Evolutionary conservation across 352 stramenopile species (phyloP).

Genomic region (Phytophthora citricola): DNA sequence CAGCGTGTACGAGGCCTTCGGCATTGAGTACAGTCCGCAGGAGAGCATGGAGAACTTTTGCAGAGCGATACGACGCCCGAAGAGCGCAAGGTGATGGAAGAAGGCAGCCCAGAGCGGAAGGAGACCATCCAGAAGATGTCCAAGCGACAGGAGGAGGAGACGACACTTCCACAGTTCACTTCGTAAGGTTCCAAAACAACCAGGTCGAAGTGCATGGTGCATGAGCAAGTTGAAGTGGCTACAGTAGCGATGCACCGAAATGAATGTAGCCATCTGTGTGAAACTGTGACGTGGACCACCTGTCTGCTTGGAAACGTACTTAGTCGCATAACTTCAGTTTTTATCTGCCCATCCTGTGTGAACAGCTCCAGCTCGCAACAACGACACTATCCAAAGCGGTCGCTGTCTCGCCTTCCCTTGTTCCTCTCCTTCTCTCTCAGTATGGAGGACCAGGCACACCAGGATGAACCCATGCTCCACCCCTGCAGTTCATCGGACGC

Average conservation of each 20-base stretch:
- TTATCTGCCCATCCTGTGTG: not conserved
- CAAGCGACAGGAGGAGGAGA: slow-evolving; percentile 75
- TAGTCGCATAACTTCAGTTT: slow-evolving; percentile 22
- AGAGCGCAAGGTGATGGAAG: slow-evolving; percentile 28
- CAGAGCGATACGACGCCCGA: slow-evolving; percentile 18
- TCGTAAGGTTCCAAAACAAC: slow-evolving; percentile 12
- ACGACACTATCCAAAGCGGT: no score
- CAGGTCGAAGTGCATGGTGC: no score
- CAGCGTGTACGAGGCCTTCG: slow-evolving; percentile 37
- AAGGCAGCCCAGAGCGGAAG: slow-evolving; percentile 37
- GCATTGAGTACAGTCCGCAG: slow-evolving; percentile 47
- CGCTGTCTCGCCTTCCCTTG: no score
- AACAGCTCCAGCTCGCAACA: no score
- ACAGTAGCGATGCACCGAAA: not conserved
- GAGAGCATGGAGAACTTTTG: slow-evolving; percentile 28
- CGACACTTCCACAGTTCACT: slow-evolving; percentile 53
- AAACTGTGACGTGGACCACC: slow-evolving; percentile 11
- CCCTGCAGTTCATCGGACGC: not conserved
- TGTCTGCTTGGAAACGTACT: slow-evolving; percentile 21
- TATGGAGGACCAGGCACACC: slow-evolving; percentile 28
- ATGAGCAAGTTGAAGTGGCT: slow-evolving; percentile 16
- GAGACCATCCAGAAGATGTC: slow-evolving; percentile 65
- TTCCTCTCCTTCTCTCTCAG: not conserved
- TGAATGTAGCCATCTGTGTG: not conserved
- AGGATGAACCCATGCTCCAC: slow-evolving; percentile 34